phyloP scores from a whole-genome alignment of 1,139 yeast species.

The Diutina rugosa region DNA sequence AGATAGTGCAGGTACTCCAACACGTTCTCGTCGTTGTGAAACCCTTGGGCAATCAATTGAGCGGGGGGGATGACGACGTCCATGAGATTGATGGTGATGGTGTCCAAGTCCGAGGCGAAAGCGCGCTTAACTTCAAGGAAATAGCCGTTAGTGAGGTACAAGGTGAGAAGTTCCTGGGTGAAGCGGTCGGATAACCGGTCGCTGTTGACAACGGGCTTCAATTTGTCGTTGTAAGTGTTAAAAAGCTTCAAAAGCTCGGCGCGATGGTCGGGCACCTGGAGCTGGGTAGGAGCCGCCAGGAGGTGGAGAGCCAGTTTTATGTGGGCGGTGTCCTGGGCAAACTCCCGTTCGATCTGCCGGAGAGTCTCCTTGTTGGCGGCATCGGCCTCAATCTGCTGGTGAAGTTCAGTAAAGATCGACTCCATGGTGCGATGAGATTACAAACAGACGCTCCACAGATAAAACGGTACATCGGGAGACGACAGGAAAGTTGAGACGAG shows the following conservation, averaged over 20 bases:
- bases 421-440: conserved; percentile 1
- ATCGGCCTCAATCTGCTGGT: not conserved
- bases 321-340: not conserved
- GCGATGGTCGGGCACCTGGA: not conserved
- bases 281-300: not conserved
- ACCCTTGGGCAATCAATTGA: not conserved
- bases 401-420: not conserved
- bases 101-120: not conserved
- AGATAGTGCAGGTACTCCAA: conserved; percentile 9
- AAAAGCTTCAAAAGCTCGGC: not conserved
- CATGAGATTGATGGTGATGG: not conserved
- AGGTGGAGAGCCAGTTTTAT: not conserved
- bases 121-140: not conserved
- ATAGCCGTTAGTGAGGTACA: conserved; percentile 1
- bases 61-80: not conserved
- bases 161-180: not conserved
- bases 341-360: not conserved
- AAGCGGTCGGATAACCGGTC: not conserved
- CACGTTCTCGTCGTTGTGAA: not conserved
- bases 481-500: no score
- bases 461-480: no score
- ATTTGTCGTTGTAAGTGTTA: not conserved
- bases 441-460: no score
- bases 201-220: not conserved
- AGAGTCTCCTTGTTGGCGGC: not conserved